phyloP scores from a whole-genome alignment of 176 grass and related monocot species.

The Otatea glauca region DNA sequence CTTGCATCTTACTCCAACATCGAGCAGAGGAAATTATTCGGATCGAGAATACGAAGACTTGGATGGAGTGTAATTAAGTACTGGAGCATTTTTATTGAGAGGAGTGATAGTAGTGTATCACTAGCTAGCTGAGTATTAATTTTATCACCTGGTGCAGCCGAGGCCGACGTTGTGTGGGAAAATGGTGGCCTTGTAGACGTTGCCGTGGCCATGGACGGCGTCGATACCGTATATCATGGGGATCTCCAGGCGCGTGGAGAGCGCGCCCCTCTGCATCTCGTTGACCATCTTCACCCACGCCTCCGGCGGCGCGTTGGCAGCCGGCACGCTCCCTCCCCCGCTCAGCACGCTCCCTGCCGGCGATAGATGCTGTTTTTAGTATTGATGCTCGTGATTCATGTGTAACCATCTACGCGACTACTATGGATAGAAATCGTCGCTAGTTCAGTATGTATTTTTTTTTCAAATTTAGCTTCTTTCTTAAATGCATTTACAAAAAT shows the following conservation, averaged over 20 bases:
- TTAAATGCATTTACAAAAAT: no score
- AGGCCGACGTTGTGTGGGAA: constrained; percentile 87
- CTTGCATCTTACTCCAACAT: neutral
- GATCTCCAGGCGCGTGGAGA: constrained; percentile 71
- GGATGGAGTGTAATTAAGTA: neutral
- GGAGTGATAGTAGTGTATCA: no score
- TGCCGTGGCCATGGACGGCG: constrained; percentile 81
- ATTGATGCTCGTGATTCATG: neutral
- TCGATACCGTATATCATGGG: constrained; percentile 89
- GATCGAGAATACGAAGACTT: no score
- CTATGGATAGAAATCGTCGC: no score
- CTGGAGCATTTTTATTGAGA: no score
- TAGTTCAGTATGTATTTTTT: no score
- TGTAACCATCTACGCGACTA: no score
- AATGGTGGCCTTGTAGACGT: constrained; percentile 75
- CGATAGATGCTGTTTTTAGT: neutral
- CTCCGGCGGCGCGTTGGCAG: constrained; percentile 48
- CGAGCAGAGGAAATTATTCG: no score
- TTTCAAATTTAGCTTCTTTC: no score
- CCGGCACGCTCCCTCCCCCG: constrained; percentile 64
- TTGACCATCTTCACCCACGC: constrained; percentile 61
- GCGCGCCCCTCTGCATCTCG: constrained; percentile 47
- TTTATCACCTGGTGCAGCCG: constrained; percentile 53
- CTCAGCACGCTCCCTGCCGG: constrained; percentile 63
- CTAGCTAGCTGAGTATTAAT: no score